Conservation (phyloP, 495 filamentous ascomycete genomes). For the Aspergillus saccharolyticus region DNA sequence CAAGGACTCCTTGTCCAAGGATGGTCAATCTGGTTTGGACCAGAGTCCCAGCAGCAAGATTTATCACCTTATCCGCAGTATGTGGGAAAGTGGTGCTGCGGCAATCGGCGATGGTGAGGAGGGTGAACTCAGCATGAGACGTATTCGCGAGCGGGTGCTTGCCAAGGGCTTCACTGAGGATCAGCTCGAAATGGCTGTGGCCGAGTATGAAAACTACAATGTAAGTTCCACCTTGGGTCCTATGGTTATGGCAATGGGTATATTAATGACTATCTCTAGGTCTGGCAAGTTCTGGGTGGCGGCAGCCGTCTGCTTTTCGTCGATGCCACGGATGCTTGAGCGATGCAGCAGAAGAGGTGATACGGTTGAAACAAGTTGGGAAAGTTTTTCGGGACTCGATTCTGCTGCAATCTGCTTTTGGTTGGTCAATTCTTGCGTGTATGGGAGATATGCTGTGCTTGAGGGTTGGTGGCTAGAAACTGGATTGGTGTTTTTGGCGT, state of each 20-base stretch:
- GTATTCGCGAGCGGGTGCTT: conserved; percentile 82
- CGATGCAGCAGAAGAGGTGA: background rate
- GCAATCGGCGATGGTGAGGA: conserved; percentile 64
- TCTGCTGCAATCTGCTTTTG: background rate
- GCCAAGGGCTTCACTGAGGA: conserved; percentile 96
- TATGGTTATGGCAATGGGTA: conserved; percentile 1
- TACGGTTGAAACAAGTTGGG: background rate
- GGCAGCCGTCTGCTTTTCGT: conserved; percentile 83
- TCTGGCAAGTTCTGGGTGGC: conserved; percentile 91
- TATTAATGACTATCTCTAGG: conserved; percentile 45
- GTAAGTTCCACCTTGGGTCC: conserved; percentile 54
- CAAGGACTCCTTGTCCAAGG: conserved; percentile 76
- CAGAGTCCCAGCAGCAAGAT: conserved; percentile 84
- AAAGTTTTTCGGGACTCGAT: background rate
- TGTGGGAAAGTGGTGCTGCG: conserved; percentile 78
- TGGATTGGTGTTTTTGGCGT: background rate
- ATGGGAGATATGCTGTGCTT: background rate
- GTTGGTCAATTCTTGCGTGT: background rate
- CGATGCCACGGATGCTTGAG: conserved; percentile 52
- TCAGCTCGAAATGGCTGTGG: conserved; percentile 77
- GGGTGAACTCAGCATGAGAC: conserved; percentile 77
- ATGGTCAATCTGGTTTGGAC: conserved; percentile 55
- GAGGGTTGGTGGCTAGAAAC: background rate
- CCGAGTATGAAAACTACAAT: conserved; percentile 82
- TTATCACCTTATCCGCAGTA: conserved; percentile 81